Conservation (phyloP, 257 asterid genomes). For the Nicotiana knightiana region DNA sequence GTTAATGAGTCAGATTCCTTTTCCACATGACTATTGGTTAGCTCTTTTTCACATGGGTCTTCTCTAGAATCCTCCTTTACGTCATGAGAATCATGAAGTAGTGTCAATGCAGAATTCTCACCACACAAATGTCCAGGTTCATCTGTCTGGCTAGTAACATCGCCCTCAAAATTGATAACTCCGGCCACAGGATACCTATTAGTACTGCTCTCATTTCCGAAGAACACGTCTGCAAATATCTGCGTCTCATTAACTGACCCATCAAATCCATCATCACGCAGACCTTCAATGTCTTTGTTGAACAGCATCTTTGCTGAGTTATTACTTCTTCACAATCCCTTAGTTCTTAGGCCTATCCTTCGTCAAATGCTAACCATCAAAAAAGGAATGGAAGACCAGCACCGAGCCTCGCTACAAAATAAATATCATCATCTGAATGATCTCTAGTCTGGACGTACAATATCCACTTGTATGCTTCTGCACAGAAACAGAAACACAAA, state of each 20-base stretch:
- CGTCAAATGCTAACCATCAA: slow-evolving; percentile 7
- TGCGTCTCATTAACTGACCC: slow-evolving; percentile 55
- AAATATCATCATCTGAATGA: background rate
- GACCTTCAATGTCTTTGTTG: slow-evolving; percentile 49
- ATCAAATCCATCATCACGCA: slow-evolving; percentile 61
- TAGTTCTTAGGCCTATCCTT: background rate
- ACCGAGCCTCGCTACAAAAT: background rate
- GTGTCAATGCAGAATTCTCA: background rate
- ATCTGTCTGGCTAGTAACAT: slow-evolving; percentile 4
- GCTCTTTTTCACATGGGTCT: slow-evolving; percentile 34
- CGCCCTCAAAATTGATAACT: slow-evolving; percentile 30
- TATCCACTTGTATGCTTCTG: slow-evolving; percentile 2
- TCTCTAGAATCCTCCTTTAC: slow-evolving; percentile 16
- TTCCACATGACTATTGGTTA: slow-evolving; percentile 28
- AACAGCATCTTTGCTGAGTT: slow-evolving; percentile 33
- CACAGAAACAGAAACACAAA: slow-evolving; percentile 2
- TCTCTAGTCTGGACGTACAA: background rate
- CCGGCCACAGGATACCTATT: slow-evolving; percentile 35
- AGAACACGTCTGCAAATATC: slow-evolving; percentile 60
- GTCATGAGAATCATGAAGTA: slow-evolving; percentile 1
- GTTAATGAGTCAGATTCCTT: slow-evolving; percentile 30
- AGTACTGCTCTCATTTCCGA: slow-evolving; percentile 34
- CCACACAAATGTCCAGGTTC: slow-evolving; percentile 8
- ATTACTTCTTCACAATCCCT: slow-evolving; percentile 2
- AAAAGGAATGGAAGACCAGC: background rate